Percentiles rank a stretch among this genome's conserved stretches.
Evolutionary conservation across 148 eudicot species (phyloP).

Genomic region (Oxyria digyna): DNA sequence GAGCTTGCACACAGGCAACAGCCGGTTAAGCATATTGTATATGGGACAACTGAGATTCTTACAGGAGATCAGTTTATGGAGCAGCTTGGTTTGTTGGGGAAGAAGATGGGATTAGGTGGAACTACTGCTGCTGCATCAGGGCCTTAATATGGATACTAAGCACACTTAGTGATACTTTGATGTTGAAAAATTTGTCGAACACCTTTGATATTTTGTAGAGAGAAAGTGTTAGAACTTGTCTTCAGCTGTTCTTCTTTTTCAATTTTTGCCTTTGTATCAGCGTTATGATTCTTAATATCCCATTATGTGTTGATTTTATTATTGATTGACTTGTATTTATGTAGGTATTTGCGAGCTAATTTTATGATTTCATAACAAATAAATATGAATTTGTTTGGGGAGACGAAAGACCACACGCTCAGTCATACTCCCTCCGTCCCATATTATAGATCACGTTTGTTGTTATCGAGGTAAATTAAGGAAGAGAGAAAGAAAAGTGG

Average conservation of each 20-base stretch:
- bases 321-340: no score
- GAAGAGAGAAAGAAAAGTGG: no score
- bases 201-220: background rate
- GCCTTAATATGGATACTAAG: constrained; percentile 5
- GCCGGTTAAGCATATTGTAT: constrained; percentile 59
- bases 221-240: background rate
- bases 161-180: background rate
- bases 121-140: constrained; percentile 16
- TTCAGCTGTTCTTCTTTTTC: background rate
- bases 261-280: background rate
- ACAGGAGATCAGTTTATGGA: constrained; percentile 82
- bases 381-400: no score
- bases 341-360: background rate
- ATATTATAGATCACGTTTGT: no score
- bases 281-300: background rate
- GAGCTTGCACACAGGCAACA: constrained; percentile 67
- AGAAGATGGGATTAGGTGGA: constrained; percentile 75
- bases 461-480: no score
- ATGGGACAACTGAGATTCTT: constrained; percentile 78
- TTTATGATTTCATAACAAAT: background rate
- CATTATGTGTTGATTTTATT: background rate
- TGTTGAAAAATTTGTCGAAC: background rate
- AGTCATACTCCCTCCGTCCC: no score
- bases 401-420: no score
- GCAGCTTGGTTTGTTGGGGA: constrained; percentile 65